Conservation (phyloP, 495 filamentous ascomycete species). For the Tirmania nivea region DNA sequence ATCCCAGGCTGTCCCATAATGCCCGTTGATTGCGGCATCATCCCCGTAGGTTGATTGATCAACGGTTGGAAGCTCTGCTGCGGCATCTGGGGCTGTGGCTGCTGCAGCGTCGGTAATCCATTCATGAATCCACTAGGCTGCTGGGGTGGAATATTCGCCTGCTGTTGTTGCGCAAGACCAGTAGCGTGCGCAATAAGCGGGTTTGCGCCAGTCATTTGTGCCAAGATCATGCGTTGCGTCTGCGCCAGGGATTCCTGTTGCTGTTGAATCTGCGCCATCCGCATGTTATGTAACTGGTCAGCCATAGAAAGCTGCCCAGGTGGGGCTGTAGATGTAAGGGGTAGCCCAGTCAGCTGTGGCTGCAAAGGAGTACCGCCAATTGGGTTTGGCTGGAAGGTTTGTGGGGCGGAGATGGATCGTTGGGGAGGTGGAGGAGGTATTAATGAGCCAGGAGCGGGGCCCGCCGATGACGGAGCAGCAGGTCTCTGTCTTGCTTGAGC, state of each 20-base stretch:
- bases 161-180: neutral
- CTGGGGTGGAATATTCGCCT: neutral
- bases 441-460: conserved; percentile 37
- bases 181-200: neutral
- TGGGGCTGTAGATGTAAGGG: conserved; percentile 33
- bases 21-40: conserved; percentile 28
- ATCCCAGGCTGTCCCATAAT: conserved; percentile 6
- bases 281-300: conserved; percentile 46
- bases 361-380: conserved; percentile 54
- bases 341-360: conserved; percentile 63
- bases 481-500: conserved; percentile 23
- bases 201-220: conserved; percentile 3
- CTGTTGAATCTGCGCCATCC: conserved; percentile 27
- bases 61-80: conserved; percentile 26
- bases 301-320: conserved; percentile 33
- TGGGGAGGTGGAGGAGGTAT: conserved; percentile 66
- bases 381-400: conserved; percentile 51
- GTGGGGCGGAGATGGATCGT: conserved; percentile 72
- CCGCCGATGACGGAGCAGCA: conserved; percentile 44
- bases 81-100: conserved; percentile 1
- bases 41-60: conserved; percentile 30
- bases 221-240: conserved; percentile 15
- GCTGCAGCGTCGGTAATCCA: neutral
- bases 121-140: neutral
- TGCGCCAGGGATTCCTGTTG: conserved; percentile 29